Base-by-base conservation (phyloP, 148 eudicot species). In the Polygonum aviculare region DNA sequence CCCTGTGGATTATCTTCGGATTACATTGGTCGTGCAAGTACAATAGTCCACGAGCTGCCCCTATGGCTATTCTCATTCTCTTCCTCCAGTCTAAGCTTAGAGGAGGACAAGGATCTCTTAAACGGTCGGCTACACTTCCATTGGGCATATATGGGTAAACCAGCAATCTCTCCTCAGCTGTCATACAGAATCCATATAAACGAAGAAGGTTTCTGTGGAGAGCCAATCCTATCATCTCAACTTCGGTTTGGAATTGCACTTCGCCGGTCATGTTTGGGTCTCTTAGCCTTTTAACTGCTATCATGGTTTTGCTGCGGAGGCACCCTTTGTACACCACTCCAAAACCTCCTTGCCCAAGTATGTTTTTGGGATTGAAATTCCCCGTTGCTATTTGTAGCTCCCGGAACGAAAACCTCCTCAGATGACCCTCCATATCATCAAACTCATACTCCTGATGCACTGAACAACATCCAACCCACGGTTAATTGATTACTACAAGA, bases 161-260 rank as follows among this genome's bases (percentile, higher is more conserved):
- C 49, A 94, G 97, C 75, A 94, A 78, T 60, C 92, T 85, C 82
- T 94, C 98, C 41, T 85, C 80, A 75, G 90, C 79, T 21, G 97
- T 87, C 95, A 89, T 87, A 79, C 98, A 94, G 79, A 91, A 94
- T 9, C 98, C 98, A 73, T 87, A 89, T 14, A 94, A 45, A 7
- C 95, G 95, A 47, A 94, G 74, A 75, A 94, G 91, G 76, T 94
- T 94, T 48, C 91, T 83, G 75, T 94, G 98, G 80, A 94, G 77
- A 79, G 97, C 98, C 83, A 94, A 83, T 45, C 98, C 92, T 44
- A 94, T 94, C 97, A 94, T 90, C 87, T 94, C 98, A 74, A 94
- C 93, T 89, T 94, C 98, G 26, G 98, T 94, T 80, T 92, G 95
- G 80, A 94, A 94, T 80, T 94, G 98, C 67, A 87, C 83, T 87